Conservation (phyloP, 352 stramenopile species). For the Phytophthora aleatoria region DNA sequence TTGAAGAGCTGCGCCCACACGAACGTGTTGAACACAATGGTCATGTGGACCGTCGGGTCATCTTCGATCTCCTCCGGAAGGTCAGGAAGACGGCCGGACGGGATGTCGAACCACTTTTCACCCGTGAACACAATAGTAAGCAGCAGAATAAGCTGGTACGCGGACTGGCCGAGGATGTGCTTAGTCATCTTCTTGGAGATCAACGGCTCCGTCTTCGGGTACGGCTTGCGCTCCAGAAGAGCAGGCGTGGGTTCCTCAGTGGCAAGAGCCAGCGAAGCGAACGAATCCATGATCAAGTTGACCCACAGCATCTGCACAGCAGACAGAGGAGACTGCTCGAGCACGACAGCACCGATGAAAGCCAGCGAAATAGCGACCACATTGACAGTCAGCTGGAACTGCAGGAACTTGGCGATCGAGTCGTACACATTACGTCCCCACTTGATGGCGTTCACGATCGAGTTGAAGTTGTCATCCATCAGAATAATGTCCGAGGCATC, state of each 20-base stretch:
- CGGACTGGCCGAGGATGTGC: constrained; percentile 93
- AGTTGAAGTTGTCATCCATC: constrained; percentile 96
- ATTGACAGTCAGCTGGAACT: constrained; percentile 98
- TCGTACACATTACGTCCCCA: constrained; percentile 97
- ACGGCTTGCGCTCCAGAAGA: constrained; percentile 92
- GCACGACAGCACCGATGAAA: constrained; percentile 80
- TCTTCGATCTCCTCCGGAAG: constrained; percentile 50
- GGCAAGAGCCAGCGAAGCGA: constrained; percentile 94
- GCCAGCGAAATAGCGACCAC: constrained; percentile 91
- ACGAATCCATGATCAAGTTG: constrained; percentile 98
- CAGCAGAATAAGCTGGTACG: constrained; percentile 91
- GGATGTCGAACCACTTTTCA: constrained; percentile 57
- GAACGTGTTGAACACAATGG: constrained; percentile 97
- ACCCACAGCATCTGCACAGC: constrained; percentile 98
- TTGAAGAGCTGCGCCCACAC: constrained; percentile 95
- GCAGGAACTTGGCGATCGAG: constrained; percentile 96
- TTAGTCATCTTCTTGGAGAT: constrained; percentile 94
- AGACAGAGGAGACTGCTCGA: constrained; percentile 82
- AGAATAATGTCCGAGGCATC: constrained; percentile 96
- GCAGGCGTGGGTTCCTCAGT: constrained; percentile 90
- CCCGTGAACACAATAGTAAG: constrained; percentile 82
- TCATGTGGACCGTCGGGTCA: constrained; percentile 91
- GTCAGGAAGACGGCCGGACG: constrained; percentile 44
- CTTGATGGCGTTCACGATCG: constrained; percentile 95
- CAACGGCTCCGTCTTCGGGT: constrained; percentile 88